Evolutionary conservation across 768 basidiomycete species (phyloP).

Genomic region (Plicaturopsis crispa): DNA sequence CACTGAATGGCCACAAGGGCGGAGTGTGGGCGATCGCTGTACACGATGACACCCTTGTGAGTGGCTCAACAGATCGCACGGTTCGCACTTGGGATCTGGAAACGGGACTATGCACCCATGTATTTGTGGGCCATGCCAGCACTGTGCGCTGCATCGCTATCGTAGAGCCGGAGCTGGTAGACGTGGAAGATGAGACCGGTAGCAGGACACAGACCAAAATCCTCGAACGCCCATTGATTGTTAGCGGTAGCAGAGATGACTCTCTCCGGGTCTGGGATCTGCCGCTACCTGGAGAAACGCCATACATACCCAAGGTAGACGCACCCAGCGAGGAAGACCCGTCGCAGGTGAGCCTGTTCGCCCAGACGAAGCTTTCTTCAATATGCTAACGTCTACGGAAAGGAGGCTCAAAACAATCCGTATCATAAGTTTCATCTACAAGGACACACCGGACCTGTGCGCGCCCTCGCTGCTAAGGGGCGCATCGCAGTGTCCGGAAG

Average conservation of each 20-base stretch:
- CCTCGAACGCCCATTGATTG: slow-evolving; percentile 61
- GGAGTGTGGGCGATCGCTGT: slow-evolving; percentile 94
- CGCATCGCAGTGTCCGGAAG: slow-evolving; percentile 90
- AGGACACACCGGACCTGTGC: slow-evolving; percentile 88
- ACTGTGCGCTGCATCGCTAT: slow-evolving; percentile 95
- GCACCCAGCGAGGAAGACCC: too few species aligned
- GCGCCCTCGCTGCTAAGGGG: slow-evolving; percentile 90
- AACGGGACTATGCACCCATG: slow-evolving; percentile 78
- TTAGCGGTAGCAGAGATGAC: slow-evolving; percentile 68
- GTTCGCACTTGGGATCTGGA: slow-evolving; percentile 87
- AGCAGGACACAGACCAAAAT: slow-evolving; percentile 41
- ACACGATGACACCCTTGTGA: slow-evolving; percentile 81
- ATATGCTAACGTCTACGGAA: not conserved
- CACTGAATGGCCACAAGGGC: slow-evolving; percentile 86
- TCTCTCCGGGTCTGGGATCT: slow-evolving; percentile 54
- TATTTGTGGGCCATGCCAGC: slow-evolving; percentile 93
- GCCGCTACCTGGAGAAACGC: slow-evolving; percentile 13
- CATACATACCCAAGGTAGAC: not conserved
- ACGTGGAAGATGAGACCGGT: slow-evolving; percentile 59
- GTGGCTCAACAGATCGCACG: slow-evolving; percentile 89
- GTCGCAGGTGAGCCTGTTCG: too few species aligned
- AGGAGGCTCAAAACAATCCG: slow-evolving; percentile 59
- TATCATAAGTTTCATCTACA: slow-evolving; percentile 80
- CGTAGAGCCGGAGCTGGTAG: slow-evolving; percentile 85
- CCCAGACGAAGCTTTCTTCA: not conserved